Conservation (phyloP, 2,329 filamentous ascomycete species). For the Orbilia javanica region DNA sequence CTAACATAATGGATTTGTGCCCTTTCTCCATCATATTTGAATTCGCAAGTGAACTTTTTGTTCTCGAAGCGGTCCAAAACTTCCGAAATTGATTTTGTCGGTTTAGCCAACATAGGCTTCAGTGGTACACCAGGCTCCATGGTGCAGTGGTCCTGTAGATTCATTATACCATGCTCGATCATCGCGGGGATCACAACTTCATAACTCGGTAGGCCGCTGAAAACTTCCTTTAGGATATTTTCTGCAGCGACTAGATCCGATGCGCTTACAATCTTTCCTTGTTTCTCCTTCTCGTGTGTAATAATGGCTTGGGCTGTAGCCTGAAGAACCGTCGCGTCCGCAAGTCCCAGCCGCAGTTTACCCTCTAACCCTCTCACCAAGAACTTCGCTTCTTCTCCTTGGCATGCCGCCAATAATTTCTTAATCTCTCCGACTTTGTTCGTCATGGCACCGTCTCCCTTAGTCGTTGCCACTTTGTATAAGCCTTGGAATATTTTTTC, state of each 20-base stretch:
- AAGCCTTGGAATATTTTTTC: constrained; percentile 87
- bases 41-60: constrained; percentile 96
- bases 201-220: constrained; percentile 94
- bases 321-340: constrained; percentile 91
- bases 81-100: constrained; percentile 97
- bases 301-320: constrained; percentile 90
- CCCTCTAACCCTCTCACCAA: constrained; percentile 93
- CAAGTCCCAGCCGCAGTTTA: constrained; percentile 89
- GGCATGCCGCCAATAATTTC: constrained; percentile 91
- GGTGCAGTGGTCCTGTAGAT: constrained; percentile 86
- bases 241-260: constrained; percentile 86
- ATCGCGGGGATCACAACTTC: constrained; percentile 93
- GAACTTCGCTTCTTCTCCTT: constrained; percentile 94
- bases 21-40: constrained; percentile 97
- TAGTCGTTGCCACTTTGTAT: constrained; percentile 86
- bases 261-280: constrained; percentile 78
- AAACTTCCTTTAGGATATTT: constrained; percentile 86
- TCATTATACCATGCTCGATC: constrained; percentile 85
- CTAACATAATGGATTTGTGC: constrained; percentile 99
- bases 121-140: constrained; percentile 92
- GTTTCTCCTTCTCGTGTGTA: constrained; percentile 80
- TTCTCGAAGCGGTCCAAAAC: constrained; percentile 96
- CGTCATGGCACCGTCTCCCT: constrained; percentile 87
- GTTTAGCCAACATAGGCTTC: constrained; percentile 98
- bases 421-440: constrained; percentile 96